A percentile compares a stretch with the other conserved stretches of the same genome.
These are phyloP conservation scores for Adansonia digitata DNA, from an alignment of 345 rosid genomes.

Conservation along the genomic window DNA sequence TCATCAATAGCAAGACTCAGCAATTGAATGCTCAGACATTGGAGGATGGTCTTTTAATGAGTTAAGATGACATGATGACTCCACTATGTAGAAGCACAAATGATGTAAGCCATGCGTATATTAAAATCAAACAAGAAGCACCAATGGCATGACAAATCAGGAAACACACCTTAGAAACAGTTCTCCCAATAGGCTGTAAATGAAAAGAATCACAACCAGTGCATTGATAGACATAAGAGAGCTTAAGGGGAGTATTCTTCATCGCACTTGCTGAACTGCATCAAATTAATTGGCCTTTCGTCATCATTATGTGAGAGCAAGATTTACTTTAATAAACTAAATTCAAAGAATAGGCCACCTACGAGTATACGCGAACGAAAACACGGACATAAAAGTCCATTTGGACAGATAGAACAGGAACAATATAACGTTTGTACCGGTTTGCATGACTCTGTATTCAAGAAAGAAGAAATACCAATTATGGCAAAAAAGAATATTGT, in stretches of 20 bases:
- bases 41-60: background rate
- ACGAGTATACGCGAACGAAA: slow-evolving; percentile 93
- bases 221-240: slow-evolving; percentile 95
- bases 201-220: slow-evolving; percentile 97
- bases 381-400: slow-evolving; percentile 97
- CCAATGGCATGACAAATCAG: slow-evolving; percentile 4
- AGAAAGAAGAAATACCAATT: slow-evolving; percentile 10
- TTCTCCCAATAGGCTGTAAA: slow-evolving; percentile 88
- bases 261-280: slow-evolving; percentile 97
- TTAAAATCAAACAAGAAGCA: background rate
- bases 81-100: background rate
- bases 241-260: slow-evolving; percentile 98
- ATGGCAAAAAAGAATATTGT: background rate
- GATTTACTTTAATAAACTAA: slow-evolving; percentile 5
- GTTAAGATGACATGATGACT: background rate
- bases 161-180: slow-evolving; percentile 68
- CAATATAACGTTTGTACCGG: slow-evolving; percentile 94
- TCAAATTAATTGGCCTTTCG: slow-evolving; percentile 14
- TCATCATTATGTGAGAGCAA: slow-evolving; percentile 9
- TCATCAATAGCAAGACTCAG: background rate
- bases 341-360: slow-evolving; percentile 29
- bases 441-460: slow-evolving; percentile 91
- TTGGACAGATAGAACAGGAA: slow-evolving; percentile 88
- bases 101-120: background rate
- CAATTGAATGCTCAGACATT: background rate